These are phyloP conservation scores for Monilinia fructigena DNA, from an alignment of 2,329 filamentous ascomycete species.

Conservation along the genomic window DNA sequence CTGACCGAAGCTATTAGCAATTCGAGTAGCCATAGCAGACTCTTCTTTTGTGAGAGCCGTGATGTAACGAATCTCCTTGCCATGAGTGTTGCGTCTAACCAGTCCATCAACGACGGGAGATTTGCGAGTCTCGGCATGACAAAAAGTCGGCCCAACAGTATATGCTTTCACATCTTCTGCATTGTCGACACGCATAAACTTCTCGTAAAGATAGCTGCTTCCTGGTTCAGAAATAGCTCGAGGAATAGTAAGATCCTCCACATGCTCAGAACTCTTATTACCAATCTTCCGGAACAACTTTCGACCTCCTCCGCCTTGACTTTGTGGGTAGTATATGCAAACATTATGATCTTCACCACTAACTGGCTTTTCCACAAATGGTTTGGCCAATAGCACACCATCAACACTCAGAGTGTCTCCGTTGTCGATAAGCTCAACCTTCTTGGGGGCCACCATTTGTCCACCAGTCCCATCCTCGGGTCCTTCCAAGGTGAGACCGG, in stretches of 20 bases:
- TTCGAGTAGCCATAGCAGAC: conserved; percentile 81
- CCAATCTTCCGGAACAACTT: conserved; percentile 95
- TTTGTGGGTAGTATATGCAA: conserved; percentile 91
- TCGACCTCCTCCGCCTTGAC: conserved; percentile 82
- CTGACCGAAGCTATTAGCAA: conserved; percentile 89
- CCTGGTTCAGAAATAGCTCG: conserved; percentile 76
- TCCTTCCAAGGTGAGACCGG: conserved; percentile 72
- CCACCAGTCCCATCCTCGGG: conserved; percentile 65
- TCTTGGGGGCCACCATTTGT: conserved; percentile 51
- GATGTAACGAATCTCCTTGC: conserved; percentile 95
- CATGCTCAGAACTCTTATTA: conserved; percentile 97
- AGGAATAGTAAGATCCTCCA: conserved; percentile 72
- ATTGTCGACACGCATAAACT: conserved; percentile 95
- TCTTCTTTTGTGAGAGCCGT: conserved; percentile 80
- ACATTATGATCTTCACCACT: conserved; percentile 99
- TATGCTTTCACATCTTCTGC: conserved; percentile 98
- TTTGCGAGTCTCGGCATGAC: conserved; percentile 95
- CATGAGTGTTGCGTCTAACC: conserved; percentile 92
- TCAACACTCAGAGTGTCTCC: conserved; percentile 87
- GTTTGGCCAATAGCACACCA: conserved; percentile 77
- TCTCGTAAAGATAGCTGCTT: conserved; percentile 93
- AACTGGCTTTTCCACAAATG: conserved; percentile 98
- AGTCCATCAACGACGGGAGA: conserved; percentile 96
- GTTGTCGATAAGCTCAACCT: conserved; percentile 84
- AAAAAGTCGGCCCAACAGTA: conserved; percentile 88